Evolutionary conservation across 352 stramenopile genomes (phyloP).

Genomic region (Pythium dissimile): DNA sequence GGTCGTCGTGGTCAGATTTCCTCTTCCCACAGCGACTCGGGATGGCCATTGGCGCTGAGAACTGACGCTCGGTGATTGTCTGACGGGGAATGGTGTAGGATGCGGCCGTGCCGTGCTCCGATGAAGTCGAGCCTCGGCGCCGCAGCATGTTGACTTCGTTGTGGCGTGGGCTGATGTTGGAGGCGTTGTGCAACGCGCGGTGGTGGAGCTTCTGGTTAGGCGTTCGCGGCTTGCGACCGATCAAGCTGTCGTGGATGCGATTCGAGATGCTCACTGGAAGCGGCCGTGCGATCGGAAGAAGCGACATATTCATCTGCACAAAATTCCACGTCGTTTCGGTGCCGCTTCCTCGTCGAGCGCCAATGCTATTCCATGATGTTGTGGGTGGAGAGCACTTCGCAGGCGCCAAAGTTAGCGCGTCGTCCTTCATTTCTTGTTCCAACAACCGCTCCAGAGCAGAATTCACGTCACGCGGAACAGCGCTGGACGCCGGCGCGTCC

Average conservation of each 20-base stretch:
- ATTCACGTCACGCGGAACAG: no score
- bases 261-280: constrained; percentile 49
- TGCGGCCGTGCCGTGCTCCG: constrained; percentile 1
- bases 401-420: constrained; percentile 5
- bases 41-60: constrained; percentile 12
- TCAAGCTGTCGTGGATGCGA: constrained; percentile 41
- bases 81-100: constrained; percentile 5
- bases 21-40: constrained; percentile 8
- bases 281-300: constrained; percentile 70
- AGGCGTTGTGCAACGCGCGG: constrained; percentile 40
- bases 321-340: constrained; percentile 62
- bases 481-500: no score
- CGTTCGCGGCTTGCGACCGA: constrained; percentile 49
- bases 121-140: constrained; percentile 13
- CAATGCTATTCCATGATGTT: no score
- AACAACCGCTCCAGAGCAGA: constrained; percentile 1
- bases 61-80: background rate
- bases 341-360: background rate
- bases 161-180: constrained; percentile 67
- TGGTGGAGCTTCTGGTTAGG: constrained; percentile 61
- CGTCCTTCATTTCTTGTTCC: constrained; percentile 17
- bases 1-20: constrained; percentile 16
- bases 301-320: constrained; percentile 85
- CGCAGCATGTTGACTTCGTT: constrained; percentile 27
- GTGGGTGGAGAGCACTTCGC: no score